Percentiles rank a stretch among this genome's conserved stretches.
Evolutionary conservation across 495 filamentous ascomycete species (phyloP).

Genomic region (Xylaria sp.): DNA sequence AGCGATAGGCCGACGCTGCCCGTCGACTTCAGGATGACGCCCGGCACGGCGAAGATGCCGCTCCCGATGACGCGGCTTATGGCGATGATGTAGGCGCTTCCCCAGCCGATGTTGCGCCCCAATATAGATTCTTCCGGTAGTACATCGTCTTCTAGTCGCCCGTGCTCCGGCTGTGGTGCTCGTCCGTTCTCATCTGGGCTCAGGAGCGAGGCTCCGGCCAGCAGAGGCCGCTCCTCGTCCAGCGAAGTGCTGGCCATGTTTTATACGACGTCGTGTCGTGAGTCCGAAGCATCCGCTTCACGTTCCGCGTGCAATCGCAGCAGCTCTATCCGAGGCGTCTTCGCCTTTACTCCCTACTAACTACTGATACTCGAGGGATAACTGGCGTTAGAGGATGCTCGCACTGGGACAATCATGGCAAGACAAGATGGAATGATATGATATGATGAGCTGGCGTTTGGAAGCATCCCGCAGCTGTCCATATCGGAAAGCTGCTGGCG

Average conservation of each 20-base stretch:
- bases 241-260: slow-evolving; percentile 2
- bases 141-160: slow-evolving; percentile 61
- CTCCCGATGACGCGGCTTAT: slow-evolving; percentile 78
- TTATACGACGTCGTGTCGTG: neutral
- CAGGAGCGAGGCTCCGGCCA: neutral
- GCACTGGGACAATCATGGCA: neutral
- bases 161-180: slow-evolving; percentile 35
- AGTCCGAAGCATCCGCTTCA: slow-evolving; percentile 7
- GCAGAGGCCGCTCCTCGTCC: slow-evolving; percentile 23
- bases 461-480: neutral
- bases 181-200: slow-evolving; percentile 29
- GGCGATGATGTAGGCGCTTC: slow-evolving; percentile 74
- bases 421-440: neutral
- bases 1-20: slow-evolving; percentile 73
- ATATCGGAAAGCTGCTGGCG: slow-evolving; percentile 11
- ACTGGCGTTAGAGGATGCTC: neutral
- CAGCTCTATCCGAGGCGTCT: neutral
- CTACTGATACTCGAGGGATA: neutral
- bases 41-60: slow-evolving; percentile 79
- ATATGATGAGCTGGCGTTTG: neutral
- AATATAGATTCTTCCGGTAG: slow-evolving; percentile 67
- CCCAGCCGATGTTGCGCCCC: slow-evolving; percentile 71
- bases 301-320: neutral
- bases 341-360: neutral
- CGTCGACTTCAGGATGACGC: slow-evolving; percentile 68